Evolutionary conservation across 257 asterid species (phyloP).

Genomic region (Petunia axillaris): DNA sequence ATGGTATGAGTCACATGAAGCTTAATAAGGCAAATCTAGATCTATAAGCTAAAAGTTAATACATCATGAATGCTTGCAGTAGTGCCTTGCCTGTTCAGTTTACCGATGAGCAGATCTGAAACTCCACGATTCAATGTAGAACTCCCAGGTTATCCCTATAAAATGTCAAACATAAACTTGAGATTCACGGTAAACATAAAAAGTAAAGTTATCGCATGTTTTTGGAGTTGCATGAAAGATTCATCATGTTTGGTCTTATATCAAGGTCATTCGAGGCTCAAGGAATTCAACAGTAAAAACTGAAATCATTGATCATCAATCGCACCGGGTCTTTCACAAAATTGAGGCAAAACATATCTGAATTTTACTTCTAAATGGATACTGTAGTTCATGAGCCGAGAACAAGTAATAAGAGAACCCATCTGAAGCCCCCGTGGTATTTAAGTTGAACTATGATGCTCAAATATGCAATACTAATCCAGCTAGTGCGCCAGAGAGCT

Average conservation of each 20-base stretch:
- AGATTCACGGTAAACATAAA: neutral
- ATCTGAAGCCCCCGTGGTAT: neutral
- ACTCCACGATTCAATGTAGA: neutral
- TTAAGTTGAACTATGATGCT: slow-evolving; percentile 2
- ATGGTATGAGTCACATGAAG: slow-evolving; percentile 12
- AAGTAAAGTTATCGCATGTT: neutral
- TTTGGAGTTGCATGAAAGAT: neutral
- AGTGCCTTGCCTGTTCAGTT: slow-evolving; percentile 14
- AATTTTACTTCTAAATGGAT: neutral
- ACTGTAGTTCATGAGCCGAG: neutral
- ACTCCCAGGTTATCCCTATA: slow-evolving; percentile 14
- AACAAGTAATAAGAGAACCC: neutral
- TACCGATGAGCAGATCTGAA: slow-evolving; percentile 4
- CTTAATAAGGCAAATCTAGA: neutral
- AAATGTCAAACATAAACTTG: neutral
- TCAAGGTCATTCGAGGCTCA: neutral
- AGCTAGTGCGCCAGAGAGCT: slow-evolving; percentile 3
- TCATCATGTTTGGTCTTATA: neutral
- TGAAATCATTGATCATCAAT: neutral
- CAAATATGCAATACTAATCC: slow-evolving; percentile 3
- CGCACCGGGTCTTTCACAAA: neutral
- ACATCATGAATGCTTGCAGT: neutral
- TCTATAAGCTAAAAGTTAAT: neutral
- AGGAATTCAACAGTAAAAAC: slow-evolving; percentile 2
- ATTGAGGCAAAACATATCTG: slow-evolving; percentile 7